Evolutionary conservation across 2,329 filamentous ascomycete genomes (phyloP).

Genomic region (Xylariaceae sp.): DNA sequence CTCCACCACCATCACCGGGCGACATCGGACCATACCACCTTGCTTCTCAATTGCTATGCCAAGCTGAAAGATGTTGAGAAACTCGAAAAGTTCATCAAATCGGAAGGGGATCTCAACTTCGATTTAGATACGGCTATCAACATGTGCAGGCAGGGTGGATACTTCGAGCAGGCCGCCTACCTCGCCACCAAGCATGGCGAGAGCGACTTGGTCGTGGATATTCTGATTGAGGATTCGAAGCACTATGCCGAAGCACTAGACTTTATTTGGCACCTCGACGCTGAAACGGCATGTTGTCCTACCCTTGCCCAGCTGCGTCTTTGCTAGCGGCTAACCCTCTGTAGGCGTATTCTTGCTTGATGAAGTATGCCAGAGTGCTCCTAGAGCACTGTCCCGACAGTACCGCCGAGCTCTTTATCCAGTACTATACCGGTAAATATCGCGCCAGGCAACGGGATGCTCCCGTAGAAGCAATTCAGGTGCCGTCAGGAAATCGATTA

Average conservation of each 20-base stretch:
- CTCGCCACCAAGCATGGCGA: conserved; percentile 91
- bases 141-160: conserved; percentile 96
- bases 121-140: conserved; percentile 94
- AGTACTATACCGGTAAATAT: conserved; percentile 89
- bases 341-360: conserved; percentile 78
- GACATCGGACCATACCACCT: conserved; percentile 89
- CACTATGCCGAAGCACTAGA: conserved; percentile 82
- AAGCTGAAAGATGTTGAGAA: conserved; percentile 97
- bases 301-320: background rate
- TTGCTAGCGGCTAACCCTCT: conserved; percentile 3
- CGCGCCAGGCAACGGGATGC: conserved; percentile 60
- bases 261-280: conserved; percentile 85
- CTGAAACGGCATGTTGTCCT: conserved; percentile 56
- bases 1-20: conserved; percentile 90
- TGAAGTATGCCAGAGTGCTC: conserved; percentile 91
- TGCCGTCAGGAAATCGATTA: conserved; percentile 39
- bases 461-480: conserved; percentile 32
- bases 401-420: conserved; percentile 82
- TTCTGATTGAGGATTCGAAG: conserved; percentile 91
- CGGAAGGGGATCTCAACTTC: conserved; percentile 89
- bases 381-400: conserved; percentile 79
- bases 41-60: conserved; percentile 93
- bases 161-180: conserved; percentile 94
- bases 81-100: conserved; percentile 93
- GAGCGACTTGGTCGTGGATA: conserved; percentile 89